A percentile compares a stretch with the other conserved stretches of the same genome.
These are phyloP conservation scores for Phytophthora chlamydospora DNA, from an alignment of 352 stramenopile genomes.

Conservation along the genomic window DNA sequence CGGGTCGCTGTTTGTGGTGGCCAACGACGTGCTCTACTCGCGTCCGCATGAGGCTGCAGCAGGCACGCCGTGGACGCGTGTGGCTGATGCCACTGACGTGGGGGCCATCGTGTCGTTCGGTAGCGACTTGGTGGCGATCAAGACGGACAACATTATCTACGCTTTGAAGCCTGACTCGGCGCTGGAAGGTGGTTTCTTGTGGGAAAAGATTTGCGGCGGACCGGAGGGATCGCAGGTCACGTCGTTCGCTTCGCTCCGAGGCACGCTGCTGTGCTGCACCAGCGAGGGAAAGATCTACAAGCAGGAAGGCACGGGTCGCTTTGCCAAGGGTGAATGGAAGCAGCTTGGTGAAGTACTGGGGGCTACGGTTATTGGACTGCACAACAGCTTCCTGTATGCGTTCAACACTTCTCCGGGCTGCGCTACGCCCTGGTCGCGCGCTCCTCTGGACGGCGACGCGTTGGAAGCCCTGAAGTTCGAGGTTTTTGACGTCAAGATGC, in stretches of 20 bases:
- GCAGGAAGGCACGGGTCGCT: constrained; percentile 66
- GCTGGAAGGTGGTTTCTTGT: constrained; percentile 37
- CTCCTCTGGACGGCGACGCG: constrained; percentile 48
- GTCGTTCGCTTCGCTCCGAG: constrained; percentile 71
- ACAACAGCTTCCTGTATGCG: constrained; percentile 79
- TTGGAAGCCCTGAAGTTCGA: constrained; percentile 65
- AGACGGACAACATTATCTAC: constrained; percentile 58
- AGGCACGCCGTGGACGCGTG: constrained; percentile 44
- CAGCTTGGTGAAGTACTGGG: constrained; percentile 50
- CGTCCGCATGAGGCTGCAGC: constrained; percentile 61
- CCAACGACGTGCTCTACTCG: constrained; percentile 59
- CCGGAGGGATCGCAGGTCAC: constrained; percentile 47
- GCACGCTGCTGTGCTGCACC: constrained; percentile 69
- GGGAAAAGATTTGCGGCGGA: constrained; percentile 59
- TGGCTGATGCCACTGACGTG: constrained; percentile 51
- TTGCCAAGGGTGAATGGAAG: constrained; percentile 69
- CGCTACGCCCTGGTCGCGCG: constrained; percentile 51
- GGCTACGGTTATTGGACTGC: constrained; percentile 60
- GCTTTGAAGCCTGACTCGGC: constrained; percentile 46
- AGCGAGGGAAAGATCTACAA: constrained; percentile 65
- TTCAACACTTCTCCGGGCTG: constrained; percentile 23
- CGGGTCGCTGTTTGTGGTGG: constrained; percentile 75
- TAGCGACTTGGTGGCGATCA: constrained; percentile 69
- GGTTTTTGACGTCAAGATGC: constrained; percentile 31
- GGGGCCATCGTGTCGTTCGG: constrained; percentile 78